Evolutionary conservation across 331 rosid species (phyloP), one percentile per base, ranked within the genome.

Genomic region (Phaseolus coccineus): DNA sequence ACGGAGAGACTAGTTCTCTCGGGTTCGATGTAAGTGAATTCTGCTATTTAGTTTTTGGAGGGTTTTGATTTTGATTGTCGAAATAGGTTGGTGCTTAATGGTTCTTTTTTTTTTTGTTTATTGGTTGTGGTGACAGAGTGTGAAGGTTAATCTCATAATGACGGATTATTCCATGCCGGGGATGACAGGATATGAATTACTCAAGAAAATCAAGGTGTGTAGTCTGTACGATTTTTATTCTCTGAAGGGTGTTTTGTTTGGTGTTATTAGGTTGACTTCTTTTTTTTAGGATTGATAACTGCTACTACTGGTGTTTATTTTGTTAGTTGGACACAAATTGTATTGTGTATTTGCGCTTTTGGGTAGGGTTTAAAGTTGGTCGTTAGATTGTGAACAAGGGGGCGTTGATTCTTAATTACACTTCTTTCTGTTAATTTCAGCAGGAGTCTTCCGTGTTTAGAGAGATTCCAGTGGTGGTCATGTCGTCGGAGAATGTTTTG

Each of bases 161-260:
- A 95, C 99, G 1, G 98, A 95, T 77, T 95, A 95, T 76, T 95
- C 98, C 37, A 95, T 95, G 99, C 99, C 98, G 0, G 98, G 91
- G 79, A 95, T 95, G 99, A 91, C 96, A 3, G 99, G 99, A 53
- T 95, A 91, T 86, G 99, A 95, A 76, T 74, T 95, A 2, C 94
- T 95, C 27, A 95, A 95, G 85, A 95, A 84, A 87, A 93, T 95
- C 79, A 95, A 95, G 98, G 99, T 95, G 76, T 39, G 71, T 61
- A n/a, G 22, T 64, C 12, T 53, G 1, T n/a, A 28, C 19, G 10
- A 14, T 4, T 31, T 42, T 15, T 10, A n/a, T 8, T 5, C 2
- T 37, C 12, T 13, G 8, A 25, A 12, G 39, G 39, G 2, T 39
- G 33, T 30, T 30, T 30, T 1, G 16, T 30, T 30, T 30, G 0